Conservation (phyloP, 306 rosid genomes). For the Cicer arietinum region DNA sequence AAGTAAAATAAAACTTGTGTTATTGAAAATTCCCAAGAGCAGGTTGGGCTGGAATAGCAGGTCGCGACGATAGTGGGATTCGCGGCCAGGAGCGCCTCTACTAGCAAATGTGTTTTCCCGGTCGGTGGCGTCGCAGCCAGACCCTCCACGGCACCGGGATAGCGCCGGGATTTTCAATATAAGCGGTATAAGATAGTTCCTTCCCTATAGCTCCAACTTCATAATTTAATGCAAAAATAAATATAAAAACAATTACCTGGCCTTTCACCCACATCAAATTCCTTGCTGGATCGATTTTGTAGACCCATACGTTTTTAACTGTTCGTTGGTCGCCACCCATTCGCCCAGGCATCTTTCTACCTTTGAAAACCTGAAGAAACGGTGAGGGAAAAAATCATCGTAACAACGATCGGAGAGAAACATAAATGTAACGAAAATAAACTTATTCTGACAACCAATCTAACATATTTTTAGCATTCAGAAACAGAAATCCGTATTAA, state of each 20-base stretch:
- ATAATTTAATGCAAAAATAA: conserved; percentile 25
- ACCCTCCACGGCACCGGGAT: no score
- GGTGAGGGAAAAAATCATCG: conserved; percentile 27
- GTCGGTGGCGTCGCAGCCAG: no score
- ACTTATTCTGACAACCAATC: conserved; percentile 10
- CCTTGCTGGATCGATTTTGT: conserved; percentile 93
- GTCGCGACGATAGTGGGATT: no score
- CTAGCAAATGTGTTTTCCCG: no score
- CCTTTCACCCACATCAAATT: conserved; percentile 95
- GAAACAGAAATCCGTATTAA: conserved; percentile 25
- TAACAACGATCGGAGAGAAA: conserved; percentile 7
- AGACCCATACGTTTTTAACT: conserved; percentile 91
- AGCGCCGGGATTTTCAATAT: no score
- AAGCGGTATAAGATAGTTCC: conserved; percentile 2
- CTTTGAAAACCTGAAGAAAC: conserved; percentile 73
- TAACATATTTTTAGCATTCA: conserved; percentile 6
- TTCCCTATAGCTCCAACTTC: conserved; percentile 16
- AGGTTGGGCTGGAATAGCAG: no score
- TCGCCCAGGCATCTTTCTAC: conserved; percentile 90
- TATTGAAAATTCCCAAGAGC: no score
- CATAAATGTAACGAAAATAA: conserved; percentile 16
- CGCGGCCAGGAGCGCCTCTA: no score
- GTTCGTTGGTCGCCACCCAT: conserved; percentile 95
- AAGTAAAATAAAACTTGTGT: no score
- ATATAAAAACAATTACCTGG: conserved; percentile 66